A percentile compares a stretch with the other conserved stretches of the same genome.
These are phyloP conservation scores for Rhizophlyctis rosea DNA, from an alignment of 192 early-diverging fungal genomes.

Conservation along the genomic window DNA sequence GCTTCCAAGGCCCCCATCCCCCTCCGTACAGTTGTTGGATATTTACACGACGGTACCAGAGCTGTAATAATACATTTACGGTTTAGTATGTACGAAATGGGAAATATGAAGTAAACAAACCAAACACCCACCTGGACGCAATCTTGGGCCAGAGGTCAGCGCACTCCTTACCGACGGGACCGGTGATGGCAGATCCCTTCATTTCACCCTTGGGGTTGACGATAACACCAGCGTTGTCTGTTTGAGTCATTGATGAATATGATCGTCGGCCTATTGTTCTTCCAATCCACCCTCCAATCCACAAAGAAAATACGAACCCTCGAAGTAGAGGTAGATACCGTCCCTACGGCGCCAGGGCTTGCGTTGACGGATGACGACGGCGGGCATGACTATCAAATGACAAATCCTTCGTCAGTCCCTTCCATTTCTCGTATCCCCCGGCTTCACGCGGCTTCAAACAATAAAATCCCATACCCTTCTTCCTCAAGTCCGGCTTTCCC, in stretches of 20 bases:
- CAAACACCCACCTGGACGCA: constrained; percentile 58
- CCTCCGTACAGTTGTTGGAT: too few relatives aligned
- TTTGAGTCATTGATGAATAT: constrained; percentile 20
- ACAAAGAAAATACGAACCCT: constrained; percentile 46
- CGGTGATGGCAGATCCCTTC: constrained; percentile 99
- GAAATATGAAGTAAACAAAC: neutral
- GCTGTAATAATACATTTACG: neutral
- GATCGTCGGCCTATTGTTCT: neutral
- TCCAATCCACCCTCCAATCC: neutral
- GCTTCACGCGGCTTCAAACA: neutral
- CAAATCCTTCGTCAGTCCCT: neutral
- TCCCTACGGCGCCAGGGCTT: constrained; percentile 99
- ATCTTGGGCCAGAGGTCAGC: constrained; percentile 99
- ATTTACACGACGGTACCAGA: constrained; percentile 34
- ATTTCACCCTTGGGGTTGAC: constrained; percentile 99
- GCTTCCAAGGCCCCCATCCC: too few relatives aligned
- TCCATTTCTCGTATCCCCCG: neutral
- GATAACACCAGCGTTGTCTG: constrained; percentile 99
- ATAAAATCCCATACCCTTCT: constrained; percentile 78
- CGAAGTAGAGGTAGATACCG: constrained; percentile 99
- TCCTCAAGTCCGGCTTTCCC: constrained; percentile 99
- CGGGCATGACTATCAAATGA: constrained; percentile 83
- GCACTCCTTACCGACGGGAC: constrained; percentile 99
- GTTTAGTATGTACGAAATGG: neutral
- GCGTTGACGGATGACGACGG: constrained; percentile 98